Evolutionary conservation across 2,329 filamentous ascomycete species (phyloP), one percentile per base, ranked within the genome.

Genomic region (Botrytis hyacinthi): DNA sequence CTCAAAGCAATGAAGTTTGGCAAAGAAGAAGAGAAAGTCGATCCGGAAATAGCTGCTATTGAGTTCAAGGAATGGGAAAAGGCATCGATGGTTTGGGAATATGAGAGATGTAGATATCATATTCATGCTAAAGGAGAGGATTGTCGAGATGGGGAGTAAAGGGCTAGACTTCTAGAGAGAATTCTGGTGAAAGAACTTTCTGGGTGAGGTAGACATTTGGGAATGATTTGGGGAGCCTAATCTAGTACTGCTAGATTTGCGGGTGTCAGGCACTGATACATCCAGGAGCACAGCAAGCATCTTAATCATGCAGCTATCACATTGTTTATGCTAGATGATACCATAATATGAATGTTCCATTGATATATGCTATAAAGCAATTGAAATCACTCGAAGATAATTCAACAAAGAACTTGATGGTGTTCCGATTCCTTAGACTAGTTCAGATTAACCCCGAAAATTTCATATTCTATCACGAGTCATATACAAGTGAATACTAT

Each of bases 211-310:
- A 4, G 4, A 10, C 1, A 29, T 37, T 61, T 8, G 1, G 5
- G 5, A 20, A 20, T 35, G 3, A 5, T 35, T 10, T 22, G 8
- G 0, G 0, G 29, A 9, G 8, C 7, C 1, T 35, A 8, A 10
- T 35, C 18, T 8, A 8, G 3, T 32, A 6, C 0, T 14, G 0
- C 14, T 51, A n/a, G 10, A 0, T 12, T 1, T n/a, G n/a, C n/a
- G n/a, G n/a, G n/a, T n/a, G n/a, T n/a, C n/a, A 8, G n/a, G 18
- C 1, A 57, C 3, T 29, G n/a, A 29, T 29, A 18, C n/a, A 2
- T 4, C 1, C 3, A 9, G 6, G n/a, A 32, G 3, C 1, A 0
- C 29, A 4, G 3, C 26, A 1, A 57, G 51, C 8, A 9, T n/a
- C 3, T 9, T 29, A 8, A 18, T 18, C 7, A 29, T 18, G 3